A percentile compares a stretch with the other conserved stretches of the same genome.
Conservation (phyloP, 352 stramenopile species). For the Pythium rhizo-oryzae region DNA sequence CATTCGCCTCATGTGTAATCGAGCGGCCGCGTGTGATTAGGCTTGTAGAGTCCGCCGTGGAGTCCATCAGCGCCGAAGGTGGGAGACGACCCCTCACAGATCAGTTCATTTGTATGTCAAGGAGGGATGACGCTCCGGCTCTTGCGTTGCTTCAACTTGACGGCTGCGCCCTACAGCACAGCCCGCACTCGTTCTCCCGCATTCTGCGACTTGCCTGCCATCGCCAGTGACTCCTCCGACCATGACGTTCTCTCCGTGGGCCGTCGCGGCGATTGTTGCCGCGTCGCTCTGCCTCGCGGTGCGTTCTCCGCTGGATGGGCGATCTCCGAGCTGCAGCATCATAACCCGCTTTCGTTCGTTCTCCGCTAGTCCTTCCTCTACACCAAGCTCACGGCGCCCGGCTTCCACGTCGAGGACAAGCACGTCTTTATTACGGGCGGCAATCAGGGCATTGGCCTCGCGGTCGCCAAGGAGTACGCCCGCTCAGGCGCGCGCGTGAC, state of each 20-base stretch:
- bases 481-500: slow-evolving; percentile 40
- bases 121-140: too few species aligned
- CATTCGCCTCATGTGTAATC: too few species aligned
- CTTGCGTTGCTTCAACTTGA: too few species aligned
- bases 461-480: slow-evolving; percentile 58
- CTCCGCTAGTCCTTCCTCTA: slow-evolving; percentile 53
- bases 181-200: too few species aligned
- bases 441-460: slow-evolving; percentile 67
- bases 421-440: slow-evolving; percentile 83
- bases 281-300: slow-evolving; percentile 7
- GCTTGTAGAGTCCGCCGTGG: background rate
- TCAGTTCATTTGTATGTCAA: too few species aligned
- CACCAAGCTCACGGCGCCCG: slow-evolving; percentile 63
- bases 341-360: background rate
- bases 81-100: too few species aligned
- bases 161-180: too few species aligned
- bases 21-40: background rate
- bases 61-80: too few species aligned
- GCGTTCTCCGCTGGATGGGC: background rate
- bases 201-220: too few species aligned
- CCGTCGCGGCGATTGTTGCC: slow-evolving; percentile 12
- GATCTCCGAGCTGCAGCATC: background rate
- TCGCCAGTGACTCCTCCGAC: too few species aligned
- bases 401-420: slow-evolving; percentile 77
- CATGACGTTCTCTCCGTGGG: slow-evolving; percentile 14